Conservation (phyloP, 2,329 filamentous ascomycete species). For the Fusarium miscanthi region DNA sequence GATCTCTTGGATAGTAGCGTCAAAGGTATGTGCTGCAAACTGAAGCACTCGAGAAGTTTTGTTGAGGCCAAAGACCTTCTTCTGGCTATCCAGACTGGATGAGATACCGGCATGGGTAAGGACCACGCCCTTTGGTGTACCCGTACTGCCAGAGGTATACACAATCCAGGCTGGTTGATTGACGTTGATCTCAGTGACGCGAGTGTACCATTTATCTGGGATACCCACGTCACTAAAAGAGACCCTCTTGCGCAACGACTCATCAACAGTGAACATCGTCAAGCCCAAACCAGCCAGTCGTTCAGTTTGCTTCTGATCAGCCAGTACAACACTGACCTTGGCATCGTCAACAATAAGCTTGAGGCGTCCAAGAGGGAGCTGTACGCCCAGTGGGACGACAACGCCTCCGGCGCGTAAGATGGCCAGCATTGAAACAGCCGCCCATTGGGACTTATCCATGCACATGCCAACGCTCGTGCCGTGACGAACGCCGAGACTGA, state of each 20-base stretch:
- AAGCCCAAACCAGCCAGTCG: neutral
- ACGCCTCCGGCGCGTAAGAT: neutral
- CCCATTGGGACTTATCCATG: conserved; percentile 5
- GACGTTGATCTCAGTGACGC: neutral
- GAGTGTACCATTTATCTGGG: neutral
- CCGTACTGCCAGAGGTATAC: neutral
- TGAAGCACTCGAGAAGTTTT: neutral
- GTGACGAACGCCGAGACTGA: neutral
- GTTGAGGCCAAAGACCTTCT: neutral
- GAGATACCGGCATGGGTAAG: neutral
- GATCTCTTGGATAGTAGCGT: neutral
- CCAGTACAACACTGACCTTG: neutral
- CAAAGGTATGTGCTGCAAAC: neutral
- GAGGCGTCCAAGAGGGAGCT: neutral
- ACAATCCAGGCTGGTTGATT: neutral
- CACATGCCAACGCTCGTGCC: neutral
- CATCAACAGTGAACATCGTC: neutral
- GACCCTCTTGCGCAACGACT: neutral
- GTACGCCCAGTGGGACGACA: neutral
- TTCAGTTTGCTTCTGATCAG: neutral
- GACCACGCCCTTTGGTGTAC: neutral
- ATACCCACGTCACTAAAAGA: neutral
- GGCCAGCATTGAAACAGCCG: neutral
- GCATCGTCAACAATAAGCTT: neutral
- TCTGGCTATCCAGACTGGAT: neutral